Percentiles rank a stretch among this genome's conserved stretches.
These are phyloP conservation scores for Coprinopsis sp. DNA, from an alignment of 768 basidiomycete species.

Conservation along the genomic window DNA sequence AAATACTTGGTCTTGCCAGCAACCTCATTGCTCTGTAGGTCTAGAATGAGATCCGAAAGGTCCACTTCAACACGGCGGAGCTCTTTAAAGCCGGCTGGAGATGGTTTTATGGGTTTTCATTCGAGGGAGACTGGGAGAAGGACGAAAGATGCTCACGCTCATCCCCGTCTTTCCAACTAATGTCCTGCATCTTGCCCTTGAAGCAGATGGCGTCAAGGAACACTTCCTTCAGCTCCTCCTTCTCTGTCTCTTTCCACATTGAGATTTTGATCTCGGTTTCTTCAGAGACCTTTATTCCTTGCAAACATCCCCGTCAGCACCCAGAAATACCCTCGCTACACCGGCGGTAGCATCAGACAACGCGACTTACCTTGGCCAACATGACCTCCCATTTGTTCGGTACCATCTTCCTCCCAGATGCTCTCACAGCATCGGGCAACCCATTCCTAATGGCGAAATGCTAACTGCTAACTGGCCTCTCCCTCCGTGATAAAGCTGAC, in stretches of 20 bases:
- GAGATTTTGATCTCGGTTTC: slow-evolving; percentile 15
- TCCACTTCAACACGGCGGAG: slow-evolving; percentile 21
- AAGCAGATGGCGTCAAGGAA: slow-evolving; percentile 16
- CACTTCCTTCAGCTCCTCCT: slow-evolving; percentile 6
- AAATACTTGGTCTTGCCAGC: slow-evolving; percentile 19
- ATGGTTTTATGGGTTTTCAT: neutral
- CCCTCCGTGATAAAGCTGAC: slow-evolving; percentile 60
- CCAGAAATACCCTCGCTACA: neutral
- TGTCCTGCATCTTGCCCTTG: slow-evolving; percentile 12
- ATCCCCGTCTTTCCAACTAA: slow-evolving; percentile 20
- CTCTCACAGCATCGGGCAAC: slow-evolving; percentile 28
- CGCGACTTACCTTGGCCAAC: slow-evolving; percentile 6
- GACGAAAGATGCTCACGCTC: slow-evolving; percentile 12
- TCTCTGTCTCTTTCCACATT: slow-evolving; percentile 6
- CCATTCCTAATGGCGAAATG: slow-evolving; percentile 52
- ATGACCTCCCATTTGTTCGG: slow-evolving; percentile 9
- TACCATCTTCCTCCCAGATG: slow-evolving; percentile 5
- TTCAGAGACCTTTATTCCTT: slow-evolving; percentile 21
- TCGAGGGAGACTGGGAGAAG: neutral
- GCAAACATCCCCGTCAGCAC: neutral
- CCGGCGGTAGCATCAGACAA: neutral
- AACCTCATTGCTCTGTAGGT: neutral
- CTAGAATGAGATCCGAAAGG: slow-evolving; percentile 7
- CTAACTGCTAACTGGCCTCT: slow-evolving; percentile 55
- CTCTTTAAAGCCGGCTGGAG: slow-evolving; percentile 13